Evolutionary conservation across 1,284 basidiomycete genomes (phyloP), one percentile per base, ranked within the genome.

Genomic region (Lentinula novae-zelandiae): DNA sequence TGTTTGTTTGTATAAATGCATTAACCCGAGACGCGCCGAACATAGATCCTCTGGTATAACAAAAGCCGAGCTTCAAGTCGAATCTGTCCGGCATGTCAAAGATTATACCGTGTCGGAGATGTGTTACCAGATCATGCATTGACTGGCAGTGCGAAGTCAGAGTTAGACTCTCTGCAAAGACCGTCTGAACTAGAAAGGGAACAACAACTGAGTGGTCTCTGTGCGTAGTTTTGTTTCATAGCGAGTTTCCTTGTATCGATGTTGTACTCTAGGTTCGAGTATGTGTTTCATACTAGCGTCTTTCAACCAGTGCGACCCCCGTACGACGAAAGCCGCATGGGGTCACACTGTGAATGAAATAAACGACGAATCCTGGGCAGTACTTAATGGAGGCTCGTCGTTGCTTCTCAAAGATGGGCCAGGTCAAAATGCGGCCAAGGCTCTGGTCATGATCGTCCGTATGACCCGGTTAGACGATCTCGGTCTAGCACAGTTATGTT

Each of bases 21-120:
- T 9, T 60, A 10, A 48, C 31, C 4, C 22, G 17, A 22, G n/a
- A 39, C 17, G 12, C 17, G 20, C 6, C 8, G 12, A 20, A 46
- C 38, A n/a, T 62, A 92, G 90, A 86, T 90, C n/a, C 65, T 91
- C 22, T 92, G 89, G 88, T 92, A 91, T 68, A 92, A 92, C 75
- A 90, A 90, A 73, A 89, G 86, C 69, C 81, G 90, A 2, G 70
- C 76, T 4, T 80, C 76, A 5, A 82, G 84, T 59, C 83, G 90
- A 34, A 80, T 92, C 61, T 92, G 90, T 68, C 90, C 90, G 2
- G 82, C 88, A 0, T 92, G 90, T 69, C 82, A 85, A 68, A 76
- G 90, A 15, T 71, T 91, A 27, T 92, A 90, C 67, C 76, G 75
- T 10, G 72, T 91, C 0, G 88, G 88, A 0, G 90, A 92, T 60